phyloP scores from a whole-genome alignment of 2,329 filamentous ascomycete species.

The Coleophoma eucalyptorum region DNA sequence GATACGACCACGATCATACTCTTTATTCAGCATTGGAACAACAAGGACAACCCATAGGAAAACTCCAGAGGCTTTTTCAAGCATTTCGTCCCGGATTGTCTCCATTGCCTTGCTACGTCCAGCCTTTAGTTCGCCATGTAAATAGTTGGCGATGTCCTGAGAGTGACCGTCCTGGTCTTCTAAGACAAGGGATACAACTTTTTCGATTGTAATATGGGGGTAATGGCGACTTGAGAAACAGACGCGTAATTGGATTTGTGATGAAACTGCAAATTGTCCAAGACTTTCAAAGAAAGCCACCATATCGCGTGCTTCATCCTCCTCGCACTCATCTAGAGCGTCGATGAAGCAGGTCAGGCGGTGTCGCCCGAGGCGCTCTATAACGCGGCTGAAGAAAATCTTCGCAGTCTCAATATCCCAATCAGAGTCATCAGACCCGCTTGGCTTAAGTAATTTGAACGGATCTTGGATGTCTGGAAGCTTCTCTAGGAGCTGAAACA shows the following conservation, averaged over 20 bases:
- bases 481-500: no score
- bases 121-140: conserved; percentile 12
- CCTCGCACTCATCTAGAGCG: conserved; percentile 32
- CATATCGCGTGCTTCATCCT: conserved; percentile 26
- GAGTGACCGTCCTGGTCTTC: no score
- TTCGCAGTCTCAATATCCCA: conserved; percentile 6
- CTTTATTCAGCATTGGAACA: conserved; percentile 37
- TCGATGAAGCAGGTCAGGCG: conserved; percentile 29
- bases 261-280: no score
- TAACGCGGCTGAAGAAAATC: no score
- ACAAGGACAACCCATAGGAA: conserved; percentile 18
- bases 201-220: conserved; percentile 12
- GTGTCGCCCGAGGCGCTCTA: no score
- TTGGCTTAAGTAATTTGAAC: no score
- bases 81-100: conserved; percentile 15
- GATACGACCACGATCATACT: conserved; percentile 25
- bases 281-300: conserved; percentile 24
- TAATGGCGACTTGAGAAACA: conserved; percentile 26
- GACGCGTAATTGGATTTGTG: conserved; percentile 11
- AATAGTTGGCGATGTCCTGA: conserved; percentile 19
- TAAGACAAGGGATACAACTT: no score
- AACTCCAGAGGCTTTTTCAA: conserved; percentile 15
- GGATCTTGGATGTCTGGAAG: no score
- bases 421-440: no score
- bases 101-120: conserved; percentile 9